Evolutionary conservation across 495 filamentous ascomycete species (phyloP).

Genomic region (Aspergillus leporis): DNA sequence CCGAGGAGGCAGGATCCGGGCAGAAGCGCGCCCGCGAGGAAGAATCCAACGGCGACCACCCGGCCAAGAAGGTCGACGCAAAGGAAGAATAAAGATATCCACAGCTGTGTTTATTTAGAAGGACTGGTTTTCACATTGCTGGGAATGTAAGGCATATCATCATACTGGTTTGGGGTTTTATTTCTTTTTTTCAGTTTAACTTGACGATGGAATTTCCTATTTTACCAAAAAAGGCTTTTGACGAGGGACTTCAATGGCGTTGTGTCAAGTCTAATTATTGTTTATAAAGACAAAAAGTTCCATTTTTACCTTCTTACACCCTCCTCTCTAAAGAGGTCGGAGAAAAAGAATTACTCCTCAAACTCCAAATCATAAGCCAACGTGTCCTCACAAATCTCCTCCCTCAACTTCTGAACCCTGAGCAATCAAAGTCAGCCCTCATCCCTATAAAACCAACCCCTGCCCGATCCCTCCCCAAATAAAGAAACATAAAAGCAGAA

Average conservation of each 20-base stretch:
- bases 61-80: constrained; percentile 50
- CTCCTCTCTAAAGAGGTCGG: neutral
- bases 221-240: neutral
- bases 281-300: neutral
- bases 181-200: neutral
- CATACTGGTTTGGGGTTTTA: neutral
- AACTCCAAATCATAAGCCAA: constrained; percentile 50
- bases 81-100: constrained; percentile 39
- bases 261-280: neutral
- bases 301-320: neutral
- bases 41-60: constrained; percentile 39
- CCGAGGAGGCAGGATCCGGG: constrained; percentile 32
- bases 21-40: constrained; percentile 53
- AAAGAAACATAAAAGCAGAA: neutral
- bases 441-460: no score
- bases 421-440: constrained; percentile 9
- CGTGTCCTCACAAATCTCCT: constrained; percentile 46
- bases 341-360: neutral
- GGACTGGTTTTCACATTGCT: constrained; percentile 1
- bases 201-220: neutral
- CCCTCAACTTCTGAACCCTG: constrained; percentile 43
- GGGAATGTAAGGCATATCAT: constrained; percentile 10
- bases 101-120: constrained; percentile 20
- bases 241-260: constrained; percentile 1
- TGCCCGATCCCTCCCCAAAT: neutral